Base-by-base conservation (phyloP, 495 filamentous ascomycete genomes). In the Neurospora sp. region DNA sequence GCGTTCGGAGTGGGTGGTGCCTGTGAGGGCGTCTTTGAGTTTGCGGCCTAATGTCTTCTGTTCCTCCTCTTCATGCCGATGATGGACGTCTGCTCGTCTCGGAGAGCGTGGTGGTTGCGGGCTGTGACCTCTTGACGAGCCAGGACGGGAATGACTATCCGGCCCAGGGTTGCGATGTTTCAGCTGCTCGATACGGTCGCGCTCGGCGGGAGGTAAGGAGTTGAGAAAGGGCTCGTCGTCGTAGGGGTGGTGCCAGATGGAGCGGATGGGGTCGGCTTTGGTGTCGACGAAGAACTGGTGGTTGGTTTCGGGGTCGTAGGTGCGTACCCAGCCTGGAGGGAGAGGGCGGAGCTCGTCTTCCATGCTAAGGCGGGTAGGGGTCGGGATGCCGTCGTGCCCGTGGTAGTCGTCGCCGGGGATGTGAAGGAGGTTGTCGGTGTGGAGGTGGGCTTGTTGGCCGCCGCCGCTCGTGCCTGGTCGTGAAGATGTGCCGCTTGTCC, bases 231-330 rank as follows among this genome's bases (percentile, higher is more conserved):
- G 10, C 0, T 77, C 77, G 71, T 81, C 79, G 71, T 81, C 79
- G 74, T 79, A 76, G 4, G 79, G 79, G 73, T 79, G 79, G 48
- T 76, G 73, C 79, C 79, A 81, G 72, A 80, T 81, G 45, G 79
- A 77, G 39, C 79, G 75, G 1, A 74, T 69, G 2, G 79, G 78
- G 28, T 69, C n/a, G 31, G 75, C 45, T 19, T 21, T 71, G 40
- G 78, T 79, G 73, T 81, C 79, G 73, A 81, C 79, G 43, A 81
- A 81, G 78, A 81, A 81, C 11, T 81, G 79, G 72, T 81, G 79
- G 11, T 77, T 70, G 2, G 74, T 74, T n/a, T 74, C 70, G 5
- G 74, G 74, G 71, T 81, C 78, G 73, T 75, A 81, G 39, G 75
- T 69, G 43, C 79, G 78, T 11, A 79, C 76, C 79, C 79, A 81